phyloP scores from a whole-genome alignment of 1,284 basidiomycete species.

The Trichosporon asahii region DNA sequence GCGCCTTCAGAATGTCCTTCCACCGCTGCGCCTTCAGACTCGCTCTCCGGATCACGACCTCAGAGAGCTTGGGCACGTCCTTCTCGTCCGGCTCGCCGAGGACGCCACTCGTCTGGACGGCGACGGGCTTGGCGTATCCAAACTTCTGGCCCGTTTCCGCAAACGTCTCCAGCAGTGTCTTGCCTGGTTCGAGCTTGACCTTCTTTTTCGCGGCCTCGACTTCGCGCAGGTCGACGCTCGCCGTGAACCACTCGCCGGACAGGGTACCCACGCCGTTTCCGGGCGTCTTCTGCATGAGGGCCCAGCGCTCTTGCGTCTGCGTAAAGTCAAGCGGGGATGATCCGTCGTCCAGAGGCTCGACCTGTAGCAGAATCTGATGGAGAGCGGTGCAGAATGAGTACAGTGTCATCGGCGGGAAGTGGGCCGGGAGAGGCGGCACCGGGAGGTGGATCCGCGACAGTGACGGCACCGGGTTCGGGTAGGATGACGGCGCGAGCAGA shows the following conservation, averaged over 20 bases:
- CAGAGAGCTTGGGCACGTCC: constrained; percentile 27
- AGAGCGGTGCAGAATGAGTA: constrained; percentile 45
- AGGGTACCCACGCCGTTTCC: constrained; percentile 17
- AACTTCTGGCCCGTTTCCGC: constrained; percentile 33
- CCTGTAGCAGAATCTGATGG: constrained; percentile 34
- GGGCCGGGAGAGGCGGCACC: constrained; percentile 39
- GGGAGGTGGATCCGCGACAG: constrained; percentile 39
- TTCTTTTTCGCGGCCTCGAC: constrained; percentile 22
- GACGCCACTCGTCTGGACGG: constrained; percentile 29
- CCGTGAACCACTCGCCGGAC: constrained; percentile 44
- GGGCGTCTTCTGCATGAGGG: constrained; percentile 40
- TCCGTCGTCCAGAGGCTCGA: constrained; percentile 29
- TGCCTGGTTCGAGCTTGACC: constrained; percentile 19
- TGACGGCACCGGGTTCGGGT: constrained; percentile 47
- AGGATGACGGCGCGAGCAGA: constrained; percentile 40
- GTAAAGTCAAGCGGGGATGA: neutral
- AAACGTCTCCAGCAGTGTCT: constrained; percentile 24
- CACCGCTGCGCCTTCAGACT: constrained; percentile 41
- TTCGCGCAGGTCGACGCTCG: constrained; percentile 34
- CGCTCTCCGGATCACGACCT: constrained; percentile 36
- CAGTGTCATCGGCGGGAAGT: constrained; percentile 38
- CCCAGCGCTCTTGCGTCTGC: constrained; percentile 36
- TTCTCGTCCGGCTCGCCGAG: constrained; percentile 15
- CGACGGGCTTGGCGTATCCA: constrained; percentile 37
- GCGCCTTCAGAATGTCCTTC: constrained; percentile 30